Base-by-base conservation (phyloP, 2,329 filamentous ascomycete species). In the Fusarium sp. region DNA sequence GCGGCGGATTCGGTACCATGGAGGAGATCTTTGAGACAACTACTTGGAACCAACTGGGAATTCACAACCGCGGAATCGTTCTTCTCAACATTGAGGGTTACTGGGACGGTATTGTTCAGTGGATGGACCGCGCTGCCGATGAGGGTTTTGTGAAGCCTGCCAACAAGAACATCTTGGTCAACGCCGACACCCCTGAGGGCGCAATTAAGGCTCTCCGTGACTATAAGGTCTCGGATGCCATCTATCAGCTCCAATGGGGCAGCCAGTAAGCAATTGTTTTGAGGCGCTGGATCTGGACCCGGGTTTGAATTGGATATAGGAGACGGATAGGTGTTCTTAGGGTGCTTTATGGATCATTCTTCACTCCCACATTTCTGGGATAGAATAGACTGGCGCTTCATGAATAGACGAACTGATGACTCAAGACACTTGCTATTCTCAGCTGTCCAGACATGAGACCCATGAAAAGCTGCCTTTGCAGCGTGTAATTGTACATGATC, bases 11-110 rank as follows among this genome's bases (percentile, higher is more conserved):
- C 79, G 96, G 96, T 20, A 99, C 96, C 4, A 86, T 98, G 77
- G 96, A 99, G 82, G 96, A 99, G 84, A 85, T 99, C 76, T 94
- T 97, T 79, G 93, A 96, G 82, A 88, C 93, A 4, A 90, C 89
- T 25, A 96, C 93, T 13, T 99, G 96, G 94, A 98, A 97, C 79
- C 96, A 98, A 82, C 81, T 99, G 48, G 95, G 96, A 2, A 98
- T 99, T 69, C 96, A 98, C 80, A 85, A 85, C 72, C 84, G 86
- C 48, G 92, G 91, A 5, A 89, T 98, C 43, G 89, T 95, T 53
- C 82, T 97, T 47, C 88, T 92, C 71, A 98, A 98, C 78, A 85
- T 97, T 25, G 89, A 94, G 54, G 93, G 94, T 1, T 98, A 97
- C 80, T 99, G 94, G 87, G 91, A 96, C 78, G 94, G 94, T 1